phyloP scores from a whole-genome alignment of 2,329 filamentous ascomycete species.

The Colletotrichum godetiae region DNA sequence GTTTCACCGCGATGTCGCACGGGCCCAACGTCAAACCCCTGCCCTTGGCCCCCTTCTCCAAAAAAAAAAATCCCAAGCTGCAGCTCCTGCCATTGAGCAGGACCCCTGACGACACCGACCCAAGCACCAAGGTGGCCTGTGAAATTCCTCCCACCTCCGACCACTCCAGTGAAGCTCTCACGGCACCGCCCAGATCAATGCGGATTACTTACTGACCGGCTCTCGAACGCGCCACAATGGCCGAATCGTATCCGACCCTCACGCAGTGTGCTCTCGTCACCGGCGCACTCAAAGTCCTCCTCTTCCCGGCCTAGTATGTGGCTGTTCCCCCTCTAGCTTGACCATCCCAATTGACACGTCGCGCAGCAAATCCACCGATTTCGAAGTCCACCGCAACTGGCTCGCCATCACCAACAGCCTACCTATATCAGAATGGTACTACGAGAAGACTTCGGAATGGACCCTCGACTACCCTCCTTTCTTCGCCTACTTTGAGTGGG shows the following conservation, averaged over 20 bases:
- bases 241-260: slow-evolving; percentile 87
- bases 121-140: slow-evolving; percentile 24
- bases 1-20: slow-evolving; percentile 34
- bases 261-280: slow-evolving; percentile 88
- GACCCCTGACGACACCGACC: slow-evolving; percentile 22
- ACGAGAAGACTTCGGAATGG: slow-evolving; percentile 98
- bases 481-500: slow-evolving; percentile 97
- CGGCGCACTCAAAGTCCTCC: slow-evolving; percentile 88
- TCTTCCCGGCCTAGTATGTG: slow-evolving; percentile 94
- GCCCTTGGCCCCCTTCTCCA: background rate
- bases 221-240: slow-evolving; percentile 64
- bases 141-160: slow-evolving; percentile 12
- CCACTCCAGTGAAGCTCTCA: slow-evolving; percentile 18
- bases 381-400: slow-evolving; percentile 99
- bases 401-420: slow-evolving; percentile 94
- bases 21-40: slow-evolving; percentile 23
- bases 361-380: slow-evolving; percentile 94
- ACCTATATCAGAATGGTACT: slow-evolving; percentile 91
- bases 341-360: slow-evolving; percentile 33
- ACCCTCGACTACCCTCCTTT: slow-evolving; percentile 98
- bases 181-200: slow-evolving; percentile 35
- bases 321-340: background rate
- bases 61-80: slow-evolving; percentile 3
- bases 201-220: slow-evolving; percentile 12
- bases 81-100: slow-evolving; percentile 19